A percentile compares a stretch with the other conserved stretches of the same genome.
Conservation (phyloP, 352 stramenopile genomes). For the Phytophthora hibernalis region DNA sequence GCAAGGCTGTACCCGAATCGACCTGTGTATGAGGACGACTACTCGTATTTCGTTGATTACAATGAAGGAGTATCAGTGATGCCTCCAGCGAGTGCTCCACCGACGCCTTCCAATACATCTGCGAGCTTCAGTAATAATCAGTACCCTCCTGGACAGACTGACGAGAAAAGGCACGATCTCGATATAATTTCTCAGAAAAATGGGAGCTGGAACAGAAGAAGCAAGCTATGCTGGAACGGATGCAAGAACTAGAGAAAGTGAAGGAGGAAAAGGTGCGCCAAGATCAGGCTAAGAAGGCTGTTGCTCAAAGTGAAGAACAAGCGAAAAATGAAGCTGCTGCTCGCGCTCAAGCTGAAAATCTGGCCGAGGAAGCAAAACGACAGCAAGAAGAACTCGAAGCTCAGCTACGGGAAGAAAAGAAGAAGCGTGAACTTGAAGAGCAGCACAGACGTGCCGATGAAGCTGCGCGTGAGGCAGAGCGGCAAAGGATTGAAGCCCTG, state of each 20-base stretch:
- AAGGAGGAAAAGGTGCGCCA: slow-evolving; percentile 59
- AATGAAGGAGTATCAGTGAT: slow-evolving; percentile 18
- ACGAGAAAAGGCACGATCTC: slow-evolving; percentile 53
- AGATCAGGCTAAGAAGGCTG: slow-evolving; percentile 51
- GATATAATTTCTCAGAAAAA: slow-evolving; percentile 65
- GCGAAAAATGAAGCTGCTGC: slow-evolving; percentile 30
- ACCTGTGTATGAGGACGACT: slow-evolving; percentile 67
- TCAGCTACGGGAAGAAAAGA: slow-evolving; percentile 43
- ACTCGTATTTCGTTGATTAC: slow-evolving; percentile 77
- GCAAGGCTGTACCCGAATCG: slow-evolving; percentile 67
- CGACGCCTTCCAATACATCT: neutral
- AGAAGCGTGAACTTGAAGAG: slow-evolving; percentile 58
- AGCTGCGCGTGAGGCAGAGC: slow-evolving; percentile 41
- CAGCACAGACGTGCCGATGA: slow-evolving; percentile 47
- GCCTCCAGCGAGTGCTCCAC: slow-evolving; percentile 5
- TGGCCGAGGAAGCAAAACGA: slow-evolving; percentile 39
- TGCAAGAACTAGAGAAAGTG: slow-evolving; percentile 50
- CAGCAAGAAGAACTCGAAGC: slow-evolving; percentile 45
- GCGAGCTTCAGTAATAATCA: slow-evolving; percentile 1
- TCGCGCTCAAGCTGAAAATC: slow-evolving; percentile 43
- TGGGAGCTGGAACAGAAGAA: slow-evolving; percentile 68
- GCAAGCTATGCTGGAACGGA: slow-evolving; percentile 56
- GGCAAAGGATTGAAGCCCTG: slow-evolving; percentile 31
- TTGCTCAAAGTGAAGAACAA: slow-evolving; percentile 28
- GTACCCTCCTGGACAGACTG: slow-evolving; percentile 13